Base-by-base conservation (phyloP, 306 rosid species). In the Sicyos edulis region DNA sequence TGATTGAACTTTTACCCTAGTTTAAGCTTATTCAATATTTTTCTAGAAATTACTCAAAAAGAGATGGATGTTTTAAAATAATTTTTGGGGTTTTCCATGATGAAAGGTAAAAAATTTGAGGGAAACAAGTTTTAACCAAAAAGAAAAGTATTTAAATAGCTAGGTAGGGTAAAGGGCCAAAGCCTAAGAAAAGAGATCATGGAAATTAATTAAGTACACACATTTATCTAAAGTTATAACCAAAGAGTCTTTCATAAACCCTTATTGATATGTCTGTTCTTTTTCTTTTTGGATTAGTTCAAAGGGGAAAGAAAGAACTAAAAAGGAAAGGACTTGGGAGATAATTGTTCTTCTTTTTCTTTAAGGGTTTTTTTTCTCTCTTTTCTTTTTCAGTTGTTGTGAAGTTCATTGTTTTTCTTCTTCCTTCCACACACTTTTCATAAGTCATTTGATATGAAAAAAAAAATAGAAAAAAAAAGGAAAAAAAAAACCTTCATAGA, bases 401-500 rank as follows among this genome's bases (percentile, higher is more conserved):
- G 42, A 37, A 37, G 42, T 37, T 37, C 7, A 37, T 37, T 37
- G 42, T 37, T 37, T 6, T 37, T 37, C 42, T 6, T 37, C 42
- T 37, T 37, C 42, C 7, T 37, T 37, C 29, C 29, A 26, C 29
- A 26, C 29, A 26, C 29, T 26, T 26, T 26, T 26, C 29, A 26
- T 26, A 26, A 26, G 1, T 26, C 37, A 32, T 4, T 32, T 32
- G 37, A 3, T 1, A 32, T 32, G 37, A 32, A 2, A 32, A 32
- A 26, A 0, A 3, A 32, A 32, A 32, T 32, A 4, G 37, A 32
- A 32, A 32, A 32, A 32, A 32, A 32, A 32, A 2, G 7, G 7
- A 26, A 8, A 26, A 64, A 26, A 64, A 51, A 29, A 85, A 92
- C 98, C 96, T 90, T 92, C 16, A 88, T 78, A 66, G 96, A 77